These are phyloP conservation scores for Ambrosiella beaveri DNA, from an alignment of 2,329 filamentous ascomycete species.

Conservation along the genomic window DNA sequence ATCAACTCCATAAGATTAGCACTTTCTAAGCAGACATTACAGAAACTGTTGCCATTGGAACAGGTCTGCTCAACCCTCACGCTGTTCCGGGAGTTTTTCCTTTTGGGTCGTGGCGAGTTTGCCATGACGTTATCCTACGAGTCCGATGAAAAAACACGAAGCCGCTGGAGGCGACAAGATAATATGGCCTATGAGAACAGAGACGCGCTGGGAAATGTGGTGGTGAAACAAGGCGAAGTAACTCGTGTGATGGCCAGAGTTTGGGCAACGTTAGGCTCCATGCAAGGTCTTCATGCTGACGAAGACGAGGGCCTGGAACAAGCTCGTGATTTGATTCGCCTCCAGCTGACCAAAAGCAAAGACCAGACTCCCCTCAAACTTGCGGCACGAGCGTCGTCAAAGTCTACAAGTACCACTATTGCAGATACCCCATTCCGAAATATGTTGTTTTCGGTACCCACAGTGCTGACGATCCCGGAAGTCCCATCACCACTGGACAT, in stretches of 20 bases:
- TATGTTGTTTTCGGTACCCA: constrained; percentile 47
- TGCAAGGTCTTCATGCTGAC: constrained; percentile 51
- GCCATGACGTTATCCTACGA: constrained; percentile 72
- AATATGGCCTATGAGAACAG: constrained; percentile 39
- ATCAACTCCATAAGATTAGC: constrained; percentile 64
- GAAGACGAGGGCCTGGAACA: constrained; percentile 74
- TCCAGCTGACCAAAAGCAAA: constrained; percentile 41
- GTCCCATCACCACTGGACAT: constrained; percentile 70
- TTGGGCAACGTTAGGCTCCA: constrained; percentile 62
- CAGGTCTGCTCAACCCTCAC: constrained; percentile 62
- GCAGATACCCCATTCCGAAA: constrained; percentile 48
- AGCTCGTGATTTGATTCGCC: constrained; percentile 56
- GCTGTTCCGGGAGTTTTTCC: constrained; percentile 69
- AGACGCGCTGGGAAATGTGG: constrained; percentile 38
- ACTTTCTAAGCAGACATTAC: constrained; percentile 67
- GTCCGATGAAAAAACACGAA: constrained; percentile 63
- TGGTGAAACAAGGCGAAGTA: constrained; percentile 77
- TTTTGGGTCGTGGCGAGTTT: constrained; percentile 80
- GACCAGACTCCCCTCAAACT: constrained; percentile 22
- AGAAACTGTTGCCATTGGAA: constrained; percentile 60
- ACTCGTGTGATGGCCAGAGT: constrained; percentile 57
- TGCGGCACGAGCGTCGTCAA: constrained; percentile 8
- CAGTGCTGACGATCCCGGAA: constrained; percentile 46
- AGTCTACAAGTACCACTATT: constrained; percentile 19
- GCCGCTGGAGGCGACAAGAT: constrained; percentile 49